Base-by-base conservation (phyloP, 495 filamentous ascomycete genomes). In the Penicillium bialowiezense region DNA sequence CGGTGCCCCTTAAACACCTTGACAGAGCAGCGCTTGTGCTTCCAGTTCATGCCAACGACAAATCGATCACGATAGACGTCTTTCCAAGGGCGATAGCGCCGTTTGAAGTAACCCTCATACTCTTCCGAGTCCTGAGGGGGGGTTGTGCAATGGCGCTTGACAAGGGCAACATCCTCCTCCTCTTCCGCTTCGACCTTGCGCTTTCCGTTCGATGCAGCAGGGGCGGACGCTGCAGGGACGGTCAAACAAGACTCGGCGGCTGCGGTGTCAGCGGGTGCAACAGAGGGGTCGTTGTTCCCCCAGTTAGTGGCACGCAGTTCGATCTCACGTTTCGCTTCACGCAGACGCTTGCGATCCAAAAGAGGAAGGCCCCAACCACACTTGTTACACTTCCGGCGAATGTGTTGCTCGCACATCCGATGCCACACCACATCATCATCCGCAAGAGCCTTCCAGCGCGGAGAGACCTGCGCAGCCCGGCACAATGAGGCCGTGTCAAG, bases 371-470 rank as follows among this genome's bases (percentile, higher is more conserved):
- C 93, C 91, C 90, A 96, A 13, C 95, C 92, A 60, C 93, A 99
- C 63, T 96, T 97, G 40, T 84, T 91, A 70, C 93, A 99, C 64
- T 96, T 97, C 41, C 91, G 79, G 57, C 93, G 90, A 44, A 96
- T 97, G 59, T 99, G 93, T 60, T 99, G 93, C 71, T 97, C 91
- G 61, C 93, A 99, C 92, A 99, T 97, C 46, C 85, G 86, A 56
- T 97, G 92, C 93, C 93, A 99, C 2, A 99, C 93, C 19, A 96
- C 86, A 69, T 99, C 92, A 61, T 96, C 91, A 64, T 97, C 95
- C 2, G 93, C 93, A 20, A 99, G 67, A 42, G 77, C 77, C 48
- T 87, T 80, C 93, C 93, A 99, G 48, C 83, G 78, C 46, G 82
- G 83, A 63, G 90, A 96, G 31, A 99, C 95, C 67, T 97, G 95